Evolutionary conservation across 1,284 basidiomycete species (phyloP).

Genomic region (Trametes versicolor): DNA sequence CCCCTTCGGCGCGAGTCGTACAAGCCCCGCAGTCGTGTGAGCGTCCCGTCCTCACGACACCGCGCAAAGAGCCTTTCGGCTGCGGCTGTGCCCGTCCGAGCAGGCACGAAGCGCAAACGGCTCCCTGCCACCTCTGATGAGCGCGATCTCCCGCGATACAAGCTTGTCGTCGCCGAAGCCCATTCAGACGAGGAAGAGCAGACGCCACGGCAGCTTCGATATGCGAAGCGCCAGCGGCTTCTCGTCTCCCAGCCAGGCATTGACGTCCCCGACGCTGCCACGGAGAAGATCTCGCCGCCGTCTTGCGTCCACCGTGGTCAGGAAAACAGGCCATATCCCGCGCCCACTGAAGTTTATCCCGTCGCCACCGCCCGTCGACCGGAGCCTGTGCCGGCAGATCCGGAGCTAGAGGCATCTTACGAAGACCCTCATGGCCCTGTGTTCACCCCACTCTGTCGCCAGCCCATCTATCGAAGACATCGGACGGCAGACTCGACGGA

Average conservation of each 20-base stretch:
- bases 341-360: neutral
- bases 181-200: conserved; percentile 11
- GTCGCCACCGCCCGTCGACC: neutral
- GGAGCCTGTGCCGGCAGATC: neutral
- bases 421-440: neutral
- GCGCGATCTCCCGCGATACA: conserved; percentile 22
- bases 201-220: conserved; percentile 33
- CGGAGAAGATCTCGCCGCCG: neutral
- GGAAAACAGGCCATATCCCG: neutral
- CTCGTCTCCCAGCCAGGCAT: conserved; percentile 17
- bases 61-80: conserved; percentile 3
- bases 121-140: conserved; percentile 8
- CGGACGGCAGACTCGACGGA: conserved; percentile 22
- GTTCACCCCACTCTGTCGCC: conserved; percentile 19
- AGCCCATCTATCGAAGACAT: conserved; percentile 6
- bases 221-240: conserved; percentile 34
- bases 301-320: neutral
- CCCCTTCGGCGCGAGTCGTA: conserved; percentile 14
- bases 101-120: conserved; percentile 31
- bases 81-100: conserved; percentile 7
- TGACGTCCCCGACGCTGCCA: conserved; percentile 4
- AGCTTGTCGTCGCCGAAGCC: conserved; percentile 23
- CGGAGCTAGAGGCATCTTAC: neutral
- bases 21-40: conserved; percentile 22
- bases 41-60: conserved; percentile 10